Evolutionary conservation across 2,329 filamentous ascomycete species (phyloP), one percentile per base, ranked within the genome.

Genomic region (Gnomoniopsis smithogilvyi): DNA sequence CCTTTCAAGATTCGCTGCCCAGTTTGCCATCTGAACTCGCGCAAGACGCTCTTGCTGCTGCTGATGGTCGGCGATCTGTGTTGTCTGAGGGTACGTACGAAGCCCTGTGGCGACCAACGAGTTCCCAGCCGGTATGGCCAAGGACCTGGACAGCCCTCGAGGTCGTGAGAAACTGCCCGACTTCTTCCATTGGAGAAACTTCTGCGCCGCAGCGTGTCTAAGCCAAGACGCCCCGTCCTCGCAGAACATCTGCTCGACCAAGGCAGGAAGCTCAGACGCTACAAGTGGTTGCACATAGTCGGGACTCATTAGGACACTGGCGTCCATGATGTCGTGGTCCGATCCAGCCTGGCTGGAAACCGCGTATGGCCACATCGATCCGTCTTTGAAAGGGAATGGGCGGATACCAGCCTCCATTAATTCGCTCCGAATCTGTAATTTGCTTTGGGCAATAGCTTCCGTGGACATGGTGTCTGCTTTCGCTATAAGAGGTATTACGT

Each of bases 271-370:
- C 46, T 98, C 93, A 10, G 92, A 95, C 0, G 83, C 74, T 3
- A 90, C 75, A 4, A 97, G 79, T 1, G 94, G 94, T 62, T 91
- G 88, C 15, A 95, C 78, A 69, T 97, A 98, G 67, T 95, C 90
- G 1, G 93, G 88, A 58, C 88, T 92, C 94, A 98, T 98, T 19
- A 98, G 81, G 0, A 96, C 79, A 67, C 92, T 96, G 19, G 93
- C 94, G 70, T 98, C 94, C 88, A 98, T 96, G 47, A 82, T 86
- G 43, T 96, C 91, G 61, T 86, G 77, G 67, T 97, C 92, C 22
- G 84, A 83, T 1, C 82, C 84, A 24, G 84, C 79, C 14, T 84
- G 83, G 21, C 90, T 95, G 1, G 94, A 97, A 21, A 96, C 81
- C 0, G 91, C 86, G 68, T 91, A 96, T 2, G 88, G 85, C 60